Base-by-base conservation (phyloP, 2,329 filamentous ascomycete genomes). In the Fusarium sp. region DNA sequence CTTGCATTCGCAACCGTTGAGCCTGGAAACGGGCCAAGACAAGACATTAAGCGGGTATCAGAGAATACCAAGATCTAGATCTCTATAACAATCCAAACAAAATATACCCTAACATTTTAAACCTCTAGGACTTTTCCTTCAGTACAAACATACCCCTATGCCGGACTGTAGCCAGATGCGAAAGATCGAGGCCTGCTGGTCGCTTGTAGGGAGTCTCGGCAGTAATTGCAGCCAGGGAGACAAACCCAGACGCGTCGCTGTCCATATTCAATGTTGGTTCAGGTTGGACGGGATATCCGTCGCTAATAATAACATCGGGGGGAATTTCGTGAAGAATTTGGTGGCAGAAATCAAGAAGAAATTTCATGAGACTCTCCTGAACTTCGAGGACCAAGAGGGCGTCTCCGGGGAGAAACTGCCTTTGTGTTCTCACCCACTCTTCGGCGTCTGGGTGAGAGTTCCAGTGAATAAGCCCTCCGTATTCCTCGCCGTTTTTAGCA, bases 151-250 rank as follows among this genome's bases (percentile, higher is more conserved):
- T 66, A 4, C n/a, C 43, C 9, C 61, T 44, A 16, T 40, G 7
- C 50, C n/a, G 44, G 2, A 46, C 44, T 2, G 3, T 7, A 2
- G 6, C 1, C 9, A 46, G 5, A 10, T 7, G 79, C 1, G 54
- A 69, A 3, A 90, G 77, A 69, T 90, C 83, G 0, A 90, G 76
- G 5, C 77, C 72, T 1, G 82, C 80, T 2, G 89, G 88, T 1
- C 84, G 59, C 7, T 86, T 80, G 64, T 90, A 92, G 1, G 88
- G 87, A 0, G 85, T 86, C 70, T 91, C 87, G 3, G 82, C 78
- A 3, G 84, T 80, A 72, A 87, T 81, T 2, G 79, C 71, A 9
- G 81, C 78, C 30, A 88, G 74, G 2, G 83, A 84, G 6, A 76
- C 75, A 47, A 84, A 82, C 1, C 81, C 82, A 3, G 65, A 77